phyloP scores from a whole-genome alignment of 208 protist genomes.

The Acanthamoeba castellanii region DNA sequence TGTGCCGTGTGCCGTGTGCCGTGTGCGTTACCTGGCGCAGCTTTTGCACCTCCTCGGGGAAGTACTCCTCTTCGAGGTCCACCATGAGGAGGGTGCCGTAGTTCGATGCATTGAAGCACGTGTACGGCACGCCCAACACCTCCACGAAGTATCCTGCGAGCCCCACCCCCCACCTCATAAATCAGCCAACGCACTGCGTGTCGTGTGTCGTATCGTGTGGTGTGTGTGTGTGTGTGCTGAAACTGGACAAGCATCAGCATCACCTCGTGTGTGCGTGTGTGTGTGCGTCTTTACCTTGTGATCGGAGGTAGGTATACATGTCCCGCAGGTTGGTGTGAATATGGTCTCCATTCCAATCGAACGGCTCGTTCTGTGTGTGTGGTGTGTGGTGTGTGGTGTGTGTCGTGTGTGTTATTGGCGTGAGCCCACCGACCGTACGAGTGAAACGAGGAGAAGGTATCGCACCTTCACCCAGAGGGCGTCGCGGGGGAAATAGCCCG shows the following conservation, averaged over 20 bases:
- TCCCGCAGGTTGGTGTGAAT: conserved; percentile 95
- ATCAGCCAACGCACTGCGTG: too few species aligned
- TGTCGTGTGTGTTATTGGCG: not conserved
- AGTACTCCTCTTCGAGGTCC: conserved; percentile 94
- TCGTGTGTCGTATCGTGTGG: too few species aligned
- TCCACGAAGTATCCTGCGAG: conserved; percentile 90
- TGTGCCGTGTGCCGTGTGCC: not conserved
- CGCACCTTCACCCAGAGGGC: conserved; percentile 87
- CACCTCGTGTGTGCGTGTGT: not conserved
- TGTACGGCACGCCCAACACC: conserved; percentile 85
- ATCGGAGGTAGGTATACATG: conserved; percentile 88
- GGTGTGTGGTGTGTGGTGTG: too few species aligned
- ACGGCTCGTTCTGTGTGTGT: conserved; percentile 84
- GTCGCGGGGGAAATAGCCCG: conserved; percentile 95
- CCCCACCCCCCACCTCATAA: too few species aligned
- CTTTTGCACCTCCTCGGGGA: conserved; percentile 88
- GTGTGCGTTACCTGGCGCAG: conserved; percentile 72
- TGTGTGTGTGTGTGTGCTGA: too few species aligned
- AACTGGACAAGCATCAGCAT: not conserved
- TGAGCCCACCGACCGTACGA: not conserved
- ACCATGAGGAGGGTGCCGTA: conserved; percentile 94
- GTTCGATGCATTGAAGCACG: conserved; percentile 89
- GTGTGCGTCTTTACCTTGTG: not conserved
- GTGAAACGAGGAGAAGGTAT: not conserved
- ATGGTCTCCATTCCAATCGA: conserved; percentile 97